Percentiles rank a stretch among this genome's conserved stretches.
These are phyloP conservation scores for Polyporus tsugae DNA, from an alignment of 1,284 basidiomycete genomes.

Conservation along the genomic window DNA sequence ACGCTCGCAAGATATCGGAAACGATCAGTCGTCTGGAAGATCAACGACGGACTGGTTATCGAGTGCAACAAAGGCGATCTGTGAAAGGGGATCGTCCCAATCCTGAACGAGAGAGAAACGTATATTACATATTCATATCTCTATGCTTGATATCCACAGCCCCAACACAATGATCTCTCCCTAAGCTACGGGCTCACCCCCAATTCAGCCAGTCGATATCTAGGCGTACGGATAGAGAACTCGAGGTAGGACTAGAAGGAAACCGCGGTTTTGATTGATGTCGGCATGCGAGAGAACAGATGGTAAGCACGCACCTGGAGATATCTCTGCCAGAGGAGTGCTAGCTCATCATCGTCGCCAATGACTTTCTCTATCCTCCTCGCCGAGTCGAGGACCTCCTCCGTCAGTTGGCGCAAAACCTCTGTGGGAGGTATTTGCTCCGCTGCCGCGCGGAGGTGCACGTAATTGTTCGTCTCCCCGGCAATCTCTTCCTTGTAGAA, in stretches of 20 bases:
- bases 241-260: conserved; percentile 21
- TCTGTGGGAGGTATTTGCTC: conserved; percentile 20
- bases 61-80: neutral
- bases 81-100: neutral
- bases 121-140: neutral
- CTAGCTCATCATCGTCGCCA: conserved; percentile 19
- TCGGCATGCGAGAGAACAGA: neutral
- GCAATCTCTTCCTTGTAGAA: conserved; percentile 32
- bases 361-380: conserved; percentile 21
- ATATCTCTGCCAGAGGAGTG: conserved; percentile 25
- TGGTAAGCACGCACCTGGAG: conserved; percentile 19
- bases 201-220: conserved; percentile 28
- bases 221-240: conserved; percentile 26
- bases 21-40: neutral
- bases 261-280: neutral
- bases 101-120: neutral
- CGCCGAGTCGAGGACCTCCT: conserved; percentile 30
- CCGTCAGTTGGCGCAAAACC: conserved; percentile 23
- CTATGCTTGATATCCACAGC: neutral
- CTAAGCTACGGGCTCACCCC: conserved; percentile 3
- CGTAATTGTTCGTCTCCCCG: conserved; percentile 29
- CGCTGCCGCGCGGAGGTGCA: conserved; percentile 27
- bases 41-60: too few relatives aligned
- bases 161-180: neutral
- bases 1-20: neutral